Conservation (phyloP, 1,139 yeast genomes). For the Yamadazyma diddensiae region DNA sequence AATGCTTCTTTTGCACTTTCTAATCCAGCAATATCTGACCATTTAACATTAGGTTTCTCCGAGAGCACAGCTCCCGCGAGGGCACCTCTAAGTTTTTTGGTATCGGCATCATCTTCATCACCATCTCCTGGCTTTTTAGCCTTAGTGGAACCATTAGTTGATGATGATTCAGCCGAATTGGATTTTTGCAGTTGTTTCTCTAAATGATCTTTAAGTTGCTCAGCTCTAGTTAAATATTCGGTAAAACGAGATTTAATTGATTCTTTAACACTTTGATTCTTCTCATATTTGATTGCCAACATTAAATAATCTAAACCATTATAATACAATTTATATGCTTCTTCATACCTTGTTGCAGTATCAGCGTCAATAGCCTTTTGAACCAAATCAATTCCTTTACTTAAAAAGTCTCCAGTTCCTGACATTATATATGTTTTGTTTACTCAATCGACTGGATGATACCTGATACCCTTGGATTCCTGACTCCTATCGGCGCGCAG, state of each 20-base stretch:
- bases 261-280: slow-evolving; percentile 85
- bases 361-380: slow-evolving; percentile 96
- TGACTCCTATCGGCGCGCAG: too few species aligned
- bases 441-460: too few species aligned
- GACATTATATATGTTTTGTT: too few species aligned
- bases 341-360: slow-evolving; percentile 85
- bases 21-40: slow-evolving; percentile 97
- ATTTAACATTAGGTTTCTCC: slow-evolving; percentile 88
- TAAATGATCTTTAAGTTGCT: slow-evolving; percentile 86
- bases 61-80: slow-evolving; percentile 87
- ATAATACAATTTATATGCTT: slow-evolving; percentile 89
- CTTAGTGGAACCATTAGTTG: slow-evolving; percentile 58
- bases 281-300: slow-evolving; percentile 95
- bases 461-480: too few species aligned
- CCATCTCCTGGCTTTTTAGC: slow-evolving; percentile 49
- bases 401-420: slow-evolving; percentile 59
- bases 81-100: slow-evolving; percentile 87
- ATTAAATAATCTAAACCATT: slow-evolving; percentile 92
- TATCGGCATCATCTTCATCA: slow-evolving; percentile 73
- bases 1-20: slow-evolving; percentile 95
- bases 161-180: slow-evolving; percentile 48
- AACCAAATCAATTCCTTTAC: slow-evolving; percentile 90
- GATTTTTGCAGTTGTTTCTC: slow-evolving; percentile 56
- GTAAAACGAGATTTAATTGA: slow-evolving; percentile 84
- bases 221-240: slow-evolving; percentile 91